Base-by-base conservation (phyloP, 352 stramenopile genomes). In the Phytopythium litorale region DNA sequence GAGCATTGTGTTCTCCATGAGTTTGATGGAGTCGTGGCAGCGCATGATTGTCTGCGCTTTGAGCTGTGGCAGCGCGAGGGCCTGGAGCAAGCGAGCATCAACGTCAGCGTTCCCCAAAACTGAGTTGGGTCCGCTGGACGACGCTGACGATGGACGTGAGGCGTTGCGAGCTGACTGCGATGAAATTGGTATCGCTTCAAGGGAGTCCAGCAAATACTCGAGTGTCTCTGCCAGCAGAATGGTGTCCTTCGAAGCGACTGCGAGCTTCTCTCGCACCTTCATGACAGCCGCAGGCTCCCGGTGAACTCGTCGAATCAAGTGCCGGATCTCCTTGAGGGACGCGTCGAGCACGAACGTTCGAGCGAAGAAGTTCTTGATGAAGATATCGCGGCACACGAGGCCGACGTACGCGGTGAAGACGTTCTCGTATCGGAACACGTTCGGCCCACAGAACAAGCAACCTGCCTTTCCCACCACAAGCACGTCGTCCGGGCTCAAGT, bases 341-440 rank as follows among this genome's bases (percentile, higher is more conserved):
- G 97, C 96, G 56, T 96, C 96, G 13, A 99, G 73, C 56, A 99
- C 97, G 70, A 98, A 98, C 23, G 98, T 92, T 16, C 97, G 81
- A 12, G 94, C 95, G 58, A 99, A 99, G 70, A 98, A 99, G 65
- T 99, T 99, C 68, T 98, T 92, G 65, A 98, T 87, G 64, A 99
- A 99, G 13, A 99, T 95, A 73, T 99, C 97, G 49, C 97, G 96
- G 59, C 89, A 98, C 55, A 98, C 94, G 60, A 99, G 96, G 35
- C 96, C 91, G 21, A 99, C 74, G 73, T 98, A 99, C 28, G 89
- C 88, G 57, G 94, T 98, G 46, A 99, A 84, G 7, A 99, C 73
- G 37, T 91, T 84, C 69, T 99, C 97, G 70, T 98, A 97, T 56
- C 97, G 89, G 40, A 96, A 87, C n/a, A 95, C 92, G 66, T 98